Base-by-base conservation (phyloP, 108 stramenopile species). In the Pseudonitzschia multistriata region DNA sequence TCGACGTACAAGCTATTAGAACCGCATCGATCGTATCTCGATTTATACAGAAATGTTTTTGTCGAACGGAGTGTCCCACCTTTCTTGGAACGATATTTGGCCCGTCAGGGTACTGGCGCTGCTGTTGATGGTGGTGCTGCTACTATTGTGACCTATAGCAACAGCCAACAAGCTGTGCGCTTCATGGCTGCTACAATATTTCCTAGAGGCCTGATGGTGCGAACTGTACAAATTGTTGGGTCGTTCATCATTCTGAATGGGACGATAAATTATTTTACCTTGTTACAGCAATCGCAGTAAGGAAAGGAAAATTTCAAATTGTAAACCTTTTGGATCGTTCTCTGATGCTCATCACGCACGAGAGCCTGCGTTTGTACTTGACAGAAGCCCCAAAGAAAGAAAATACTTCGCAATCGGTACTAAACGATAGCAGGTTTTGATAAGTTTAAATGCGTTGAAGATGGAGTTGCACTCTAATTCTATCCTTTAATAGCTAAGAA, bases 201-300 rank as follows among this genome's bases (percentile, higher is more conserved):
- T 49, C 83, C 83, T 7, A 34, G 73, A 67, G 90, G 88, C 13
- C 61, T 82, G 29, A 74, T 85, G 66, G 81, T 89, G 34, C 84
- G 90, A 33, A 89, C 88, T 24, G 80, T 84, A 15, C 88, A 91
- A 77, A 87, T 88, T 68, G 84, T 84, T 40, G 90, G 90, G 0
- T 87, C 86, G 19, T 91, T 91, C 67, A 62, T 88, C 39, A 85
- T 91, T 56, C 77, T 91, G 78, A 91, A 91, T 73, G 86, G 87
- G 34, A 88, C 85, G 21, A 87, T 83, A 67, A 83, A 85, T 57
- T 74, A 65, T 50, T 68, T 80, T 14, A 59, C 57, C 5, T 19
- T 59, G n/a, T 35, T 59, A 33, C 57, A 59, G 57, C 57, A 35
- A 35, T 7, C 13, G 24, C 24, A 35, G 3, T 59, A 35, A 59